Conservation (phyloP, 2,329 filamentous ascomycete species). For the Monosporascus ibericus region DNA sequence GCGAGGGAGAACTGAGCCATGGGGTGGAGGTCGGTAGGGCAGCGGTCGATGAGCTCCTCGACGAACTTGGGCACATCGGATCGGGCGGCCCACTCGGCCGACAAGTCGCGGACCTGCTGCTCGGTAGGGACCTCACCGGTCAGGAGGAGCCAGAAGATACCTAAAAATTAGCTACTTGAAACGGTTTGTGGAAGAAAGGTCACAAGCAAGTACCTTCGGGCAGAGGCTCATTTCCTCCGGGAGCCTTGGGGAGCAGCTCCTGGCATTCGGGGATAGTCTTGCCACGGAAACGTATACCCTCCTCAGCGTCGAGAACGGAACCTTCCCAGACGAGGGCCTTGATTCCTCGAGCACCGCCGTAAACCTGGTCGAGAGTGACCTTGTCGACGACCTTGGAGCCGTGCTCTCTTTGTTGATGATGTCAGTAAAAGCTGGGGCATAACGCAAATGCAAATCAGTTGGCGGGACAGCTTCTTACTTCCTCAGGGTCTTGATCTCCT, state of each 20-base stretch:
- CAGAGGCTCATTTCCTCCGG: constrained; percentile 92
- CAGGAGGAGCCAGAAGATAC: constrained; percentile 99
- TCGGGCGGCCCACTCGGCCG: constrained; percentile 97
- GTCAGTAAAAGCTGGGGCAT: neutral
- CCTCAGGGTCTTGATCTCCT: constrained; percentile 97
- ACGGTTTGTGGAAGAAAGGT: neutral
- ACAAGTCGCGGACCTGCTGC: constrained; percentile 97
- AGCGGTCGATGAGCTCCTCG: constrained; percentile 99
- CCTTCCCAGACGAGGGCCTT: constrained; percentile 99
- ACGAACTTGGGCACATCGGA: constrained; percentile 96
- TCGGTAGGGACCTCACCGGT: constrained; percentile 96
- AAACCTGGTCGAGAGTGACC: constrained; percentile 98
- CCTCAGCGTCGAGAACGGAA: constrained; percentile 95
- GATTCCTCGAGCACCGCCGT: constrained; percentile 97
- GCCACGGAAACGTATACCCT: constrained; percentile 98
- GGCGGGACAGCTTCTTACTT: constrained; percentile 58
- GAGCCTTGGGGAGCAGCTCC: constrained; percentile 92
- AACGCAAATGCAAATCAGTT: constrained; percentile 1
- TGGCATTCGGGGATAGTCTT: constrained; percentile 99
- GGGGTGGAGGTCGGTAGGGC: constrained; percentile 96
- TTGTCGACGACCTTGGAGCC: constrained; percentile 94
- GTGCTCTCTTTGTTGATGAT: constrained; percentile 60
- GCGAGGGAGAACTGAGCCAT: constrained; percentile 99
- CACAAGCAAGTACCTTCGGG: constrained; percentile 63
- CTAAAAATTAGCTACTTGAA: constrained; percentile 7